phyloP scores from a whole-genome alignment of 768 basidiomycete genomes.

The Crepidotus variabilis region DNA sequence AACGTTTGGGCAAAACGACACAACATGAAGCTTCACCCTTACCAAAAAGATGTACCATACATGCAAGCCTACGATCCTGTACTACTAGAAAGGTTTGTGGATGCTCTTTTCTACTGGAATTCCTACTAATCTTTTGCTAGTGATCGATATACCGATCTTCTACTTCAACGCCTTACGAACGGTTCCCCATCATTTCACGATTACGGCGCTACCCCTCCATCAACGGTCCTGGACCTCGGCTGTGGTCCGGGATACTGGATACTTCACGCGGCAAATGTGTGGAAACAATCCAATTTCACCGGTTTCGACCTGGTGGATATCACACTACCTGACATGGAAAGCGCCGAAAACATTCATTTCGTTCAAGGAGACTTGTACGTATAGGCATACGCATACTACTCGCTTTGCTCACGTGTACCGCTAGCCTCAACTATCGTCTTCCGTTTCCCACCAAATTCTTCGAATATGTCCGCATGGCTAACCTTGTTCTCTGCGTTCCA shows the following conservation, averaged over 20 bases:
- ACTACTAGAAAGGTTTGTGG: constrained; percentile 53
- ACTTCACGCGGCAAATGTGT: constrained; percentile 53
- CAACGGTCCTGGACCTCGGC: constrained; percentile 66
- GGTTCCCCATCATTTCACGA: constrained; percentile 61
- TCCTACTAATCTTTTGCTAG: constrained; percentile 30
- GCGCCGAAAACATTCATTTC: constrained; percentile 44
- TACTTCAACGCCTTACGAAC: constrained; percentile 54
- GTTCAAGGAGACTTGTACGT: constrained; percentile 69
- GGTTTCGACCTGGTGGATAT: constrained; percentile 65
- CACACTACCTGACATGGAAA: constrained; percentile 32
- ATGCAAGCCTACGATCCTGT: constrained; percentile 65
- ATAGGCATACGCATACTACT: neutral
- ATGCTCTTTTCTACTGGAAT: constrained; percentile 4
- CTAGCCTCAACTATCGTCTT: constrained; percentile 49
- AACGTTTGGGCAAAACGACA: constrained; percentile 35
- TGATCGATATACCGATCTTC: constrained; percentile 52
- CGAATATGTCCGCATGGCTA: constrained; percentile 72
- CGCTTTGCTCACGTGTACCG: constrained; percentile 2
- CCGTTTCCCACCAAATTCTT: constrained; percentile 64
- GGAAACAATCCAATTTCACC: constrained; percentile 56
- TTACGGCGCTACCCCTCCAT: constrained; percentile 44
- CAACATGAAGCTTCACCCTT: constrained; percentile 55
- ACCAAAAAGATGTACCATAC: constrained; percentile 46
- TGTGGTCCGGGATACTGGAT: constrained; percentile 75
- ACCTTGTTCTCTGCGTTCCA: constrained; percentile 61